A percentile compares a stretch with the other conserved stretches of the same genome.
phyloP scores from a whole-genome alignment of 2,329 filamentous ascomycete species.

The Plenodomus biglobosus region DNA sequence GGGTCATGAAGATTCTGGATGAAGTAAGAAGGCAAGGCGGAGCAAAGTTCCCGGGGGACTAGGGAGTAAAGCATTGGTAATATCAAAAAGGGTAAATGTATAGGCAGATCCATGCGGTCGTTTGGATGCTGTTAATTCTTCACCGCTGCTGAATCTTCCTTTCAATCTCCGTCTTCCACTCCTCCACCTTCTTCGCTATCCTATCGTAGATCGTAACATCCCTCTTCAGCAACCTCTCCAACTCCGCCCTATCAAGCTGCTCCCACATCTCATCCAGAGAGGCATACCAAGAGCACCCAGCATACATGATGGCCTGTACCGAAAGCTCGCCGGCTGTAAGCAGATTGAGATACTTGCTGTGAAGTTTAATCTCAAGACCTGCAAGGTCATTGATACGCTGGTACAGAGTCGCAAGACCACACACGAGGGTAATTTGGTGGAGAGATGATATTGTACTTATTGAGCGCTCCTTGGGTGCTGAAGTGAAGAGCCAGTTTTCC shows the following conservation, averaged over 20 bases:
- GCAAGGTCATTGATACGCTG: constrained; percentile 1
- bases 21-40: constrained; percentile 62
- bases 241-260: background rate
- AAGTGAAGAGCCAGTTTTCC: constrained; percentile 1
- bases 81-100: too few relatives aligned
- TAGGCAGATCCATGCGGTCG: too few relatives aligned
- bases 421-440: background rate
- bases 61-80: too few relatives aligned
- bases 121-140: too few relatives aligned
- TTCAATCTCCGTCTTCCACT: constrained; percentile 1
- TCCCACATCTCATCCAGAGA: background rate
- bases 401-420: background rate
- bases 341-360: constrained; percentile 1
- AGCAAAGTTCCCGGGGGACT: constrained; percentile 56
- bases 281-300: background rate
- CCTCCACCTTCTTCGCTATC: constrained; percentile 1
- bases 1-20: constrained; percentile 77
- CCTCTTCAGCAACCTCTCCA: background rate
- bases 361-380: background rate
- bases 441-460: background rate
- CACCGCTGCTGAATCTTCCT: background rate
- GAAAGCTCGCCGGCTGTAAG: background rate
- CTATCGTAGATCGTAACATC: background rate
- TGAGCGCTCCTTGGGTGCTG: background rate
- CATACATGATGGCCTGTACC: background rate